Evolutionary conservation across 2,329 filamentous ascomycete genomes (phyloP).

Genomic region (Xylaria sp.): DNA sequence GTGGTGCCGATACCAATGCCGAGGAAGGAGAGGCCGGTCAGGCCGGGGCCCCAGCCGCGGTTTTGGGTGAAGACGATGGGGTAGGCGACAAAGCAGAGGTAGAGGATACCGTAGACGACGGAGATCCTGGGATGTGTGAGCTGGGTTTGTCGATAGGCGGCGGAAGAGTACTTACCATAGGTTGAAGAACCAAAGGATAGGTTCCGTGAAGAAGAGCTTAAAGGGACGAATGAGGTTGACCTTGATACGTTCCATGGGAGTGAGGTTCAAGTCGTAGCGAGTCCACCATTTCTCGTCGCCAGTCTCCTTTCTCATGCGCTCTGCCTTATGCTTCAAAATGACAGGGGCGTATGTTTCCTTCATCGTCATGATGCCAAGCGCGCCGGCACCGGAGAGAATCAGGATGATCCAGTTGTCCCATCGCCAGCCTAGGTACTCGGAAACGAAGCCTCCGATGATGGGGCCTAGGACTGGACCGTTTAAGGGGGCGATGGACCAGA

Average conservation of each 20-base stretch:
- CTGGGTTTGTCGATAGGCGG: background rate
- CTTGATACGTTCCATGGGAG: constrained; percentile 62
- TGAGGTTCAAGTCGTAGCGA: constrained; percentile 68
- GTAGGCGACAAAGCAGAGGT: constrained; percentile 86
- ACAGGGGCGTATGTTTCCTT: constrained; percentile 73
- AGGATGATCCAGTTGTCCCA: constrained; percentile 81
- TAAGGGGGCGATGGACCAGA: constrained; percentile 79
- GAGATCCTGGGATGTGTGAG: constrained; percentile 53
- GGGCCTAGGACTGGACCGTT: constrained; percentile 61
- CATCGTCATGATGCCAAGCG: constrained; percentile 53
- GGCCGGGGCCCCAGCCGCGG: constrained; percentile 70
- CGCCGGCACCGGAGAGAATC: constrained; percentile 62
- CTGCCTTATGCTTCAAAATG: constrained; percentile 62
- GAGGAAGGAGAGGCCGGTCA: constrained; percentile 71
- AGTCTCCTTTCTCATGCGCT: constrained; percentile 58
- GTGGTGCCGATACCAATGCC: constrained; percentile 63
- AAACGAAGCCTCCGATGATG: constrained; percentile 76
- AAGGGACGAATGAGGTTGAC: constrained; percentile 74
- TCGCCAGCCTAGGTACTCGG: constrained; percentile 73
- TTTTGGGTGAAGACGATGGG: constrained; percentile 72
- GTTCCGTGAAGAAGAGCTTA: constrained; percentile 70
- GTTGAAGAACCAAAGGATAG: constrained; percentile 69
- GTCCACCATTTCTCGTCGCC: constrained; percentile 71
- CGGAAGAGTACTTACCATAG: constrained; percentile 46
- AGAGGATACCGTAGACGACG: constrained; percentile 79